Evolutionary conservation across 371 early-diverging fungal species (phyloP), one percentile per base, ranked within the genome.

Genomic region (Phascolomyces articulosus): DNA sequence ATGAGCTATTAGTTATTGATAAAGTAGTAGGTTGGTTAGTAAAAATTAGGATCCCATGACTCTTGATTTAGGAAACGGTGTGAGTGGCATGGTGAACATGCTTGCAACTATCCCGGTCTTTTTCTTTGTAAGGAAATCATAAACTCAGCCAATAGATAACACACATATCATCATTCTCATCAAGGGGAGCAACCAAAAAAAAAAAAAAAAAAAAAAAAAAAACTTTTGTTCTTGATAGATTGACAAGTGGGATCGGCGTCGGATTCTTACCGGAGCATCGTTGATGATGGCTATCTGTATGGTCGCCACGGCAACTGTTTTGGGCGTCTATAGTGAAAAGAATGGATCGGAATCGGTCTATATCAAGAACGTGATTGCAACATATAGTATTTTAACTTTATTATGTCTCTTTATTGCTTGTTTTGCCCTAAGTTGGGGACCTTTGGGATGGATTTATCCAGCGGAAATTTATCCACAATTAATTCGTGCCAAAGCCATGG

Each of bases 361-460:
- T 9, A 60, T 66, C 13, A 63, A 69, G 41, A 78, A 79, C 44
- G 63, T 55, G 16, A 64, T 67, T 0, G 80, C 81, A 4, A 81
- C 83, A 13, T 80, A 80, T 44, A 69, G 82, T 55, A 70, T 80
- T 28, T 78, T 88, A 48, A 84, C 76, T 20, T 78, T 87, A 71
- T 73, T 90, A 4, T 90, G 87, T 65, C 61, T 89, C 54, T 89
- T 89, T 60, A 84, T 90, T 55, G 82, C 82, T 53, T 80, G 80
- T 60, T 95, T 94, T 72, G 91, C 94, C 3, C 34, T 71, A n/a
- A 64, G 64, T 28, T 71, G 71, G 71, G 95, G 95, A 4, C 95
- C 96, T n/a, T 78, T 93, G 57, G 93, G 90, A 27, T 96, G 96
- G 96, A 87, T 91, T 65, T 93, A 93, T 75, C 94, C 94, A 49